Percentiles rank a stretch among this genome's conserved stretches.
phyloP scores from a whole-genome alignment of 768 basidiomycete species.

The Mycena olivaceomarginata region DNA sequence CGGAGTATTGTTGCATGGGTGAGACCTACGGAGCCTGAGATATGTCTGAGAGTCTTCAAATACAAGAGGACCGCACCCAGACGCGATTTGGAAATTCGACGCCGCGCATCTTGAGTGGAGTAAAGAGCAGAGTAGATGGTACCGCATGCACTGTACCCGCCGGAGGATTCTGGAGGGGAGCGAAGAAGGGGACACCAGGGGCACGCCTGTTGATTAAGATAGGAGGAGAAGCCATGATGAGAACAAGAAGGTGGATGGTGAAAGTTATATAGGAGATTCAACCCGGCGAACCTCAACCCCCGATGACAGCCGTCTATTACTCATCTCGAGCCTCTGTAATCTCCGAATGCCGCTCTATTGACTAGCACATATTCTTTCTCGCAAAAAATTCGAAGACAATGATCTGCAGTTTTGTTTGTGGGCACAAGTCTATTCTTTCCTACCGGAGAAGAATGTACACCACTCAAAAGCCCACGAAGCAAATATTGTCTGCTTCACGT shows the following conservation, averaged over 20 bases:
- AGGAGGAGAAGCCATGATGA: neutral
- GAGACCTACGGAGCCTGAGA: slow-evolving; percentile 55
- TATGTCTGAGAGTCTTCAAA: neutral
- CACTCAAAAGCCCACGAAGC: neutral
- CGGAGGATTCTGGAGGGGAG: too few relatives aligned
- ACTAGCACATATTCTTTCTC: too few relatives aligned
- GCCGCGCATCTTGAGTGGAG: slow-evolving; percentile 3
- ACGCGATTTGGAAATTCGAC: slow-evolving; percentile 10
- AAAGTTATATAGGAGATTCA: too few relatives aligned
- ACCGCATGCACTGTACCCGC: neutral
- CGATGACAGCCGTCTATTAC: too few relatives aligned
- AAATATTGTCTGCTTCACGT: neutral
- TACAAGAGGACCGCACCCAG: neutral
- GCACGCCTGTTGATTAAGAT: neutral
- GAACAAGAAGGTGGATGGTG: too few relatives aligned
- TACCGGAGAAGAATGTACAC: too few relatives aligned
- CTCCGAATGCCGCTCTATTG: too few relatives aligned
- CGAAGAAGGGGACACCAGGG: neutral
- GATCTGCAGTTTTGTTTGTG: too few relatives aligned
- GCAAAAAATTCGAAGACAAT: too few relatives aligned
- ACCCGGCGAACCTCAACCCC: too few relatives aligned
- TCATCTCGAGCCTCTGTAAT: too few relatives aligned
- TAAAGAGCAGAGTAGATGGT: slow-evolving; percentile 2
- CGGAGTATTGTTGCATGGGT: slow-evolving; percentile 67
- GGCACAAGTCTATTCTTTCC: too few relatives aligned